Evolutionary conservation across 768 basidiomycete species (phyloP).

Genomic region (Amanita muscaria): DNA sequence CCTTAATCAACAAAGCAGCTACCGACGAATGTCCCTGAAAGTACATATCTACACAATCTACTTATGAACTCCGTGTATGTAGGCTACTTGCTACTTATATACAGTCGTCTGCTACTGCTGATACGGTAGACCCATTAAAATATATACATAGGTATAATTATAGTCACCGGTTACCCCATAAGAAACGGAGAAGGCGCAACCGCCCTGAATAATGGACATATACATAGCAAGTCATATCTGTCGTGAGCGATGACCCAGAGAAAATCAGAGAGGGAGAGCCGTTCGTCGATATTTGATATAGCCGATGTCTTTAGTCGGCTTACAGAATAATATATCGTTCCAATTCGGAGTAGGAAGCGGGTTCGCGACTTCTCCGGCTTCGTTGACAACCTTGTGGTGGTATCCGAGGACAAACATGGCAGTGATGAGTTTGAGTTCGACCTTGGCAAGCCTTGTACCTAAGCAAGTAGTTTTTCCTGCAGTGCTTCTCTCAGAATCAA

Average conservation of each 20-base stretch:
- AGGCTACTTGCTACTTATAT: no score
- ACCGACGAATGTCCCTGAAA: no score
- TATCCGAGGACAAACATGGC: slow-evolving; percentile 62
- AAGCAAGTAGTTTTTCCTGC: slow-evolving; percentile 64
- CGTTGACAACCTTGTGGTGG: slow-evolving; percentile 50
- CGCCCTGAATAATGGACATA: no score
- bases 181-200: no score
- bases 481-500: slow-evolving; percentile 4
- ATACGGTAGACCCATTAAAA: no score
- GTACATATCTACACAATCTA: no score
- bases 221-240: background rate
- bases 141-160: background rate
- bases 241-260: background rate
- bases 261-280: slow-evolving; percentile 23
- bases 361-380: slow-evolving; percentile 33
- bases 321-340: slow-evolving; percentile 68
- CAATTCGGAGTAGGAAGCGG: slow-evolving; percentile 58
- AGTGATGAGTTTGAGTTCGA: slow-evolving; percentile 64
- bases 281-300: slow-evolving; percentile 42
- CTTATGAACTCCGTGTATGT: no score
- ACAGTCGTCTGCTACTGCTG: no score
- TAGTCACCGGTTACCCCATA: background rate
- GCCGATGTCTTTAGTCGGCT: slow-evolving; percentile 47
- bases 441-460: slow-evolving; percentile 64
- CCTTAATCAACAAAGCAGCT: no score